Conservation (phyloP, 208 protist species). For the Ichthyophonus hoferi region DNA sequence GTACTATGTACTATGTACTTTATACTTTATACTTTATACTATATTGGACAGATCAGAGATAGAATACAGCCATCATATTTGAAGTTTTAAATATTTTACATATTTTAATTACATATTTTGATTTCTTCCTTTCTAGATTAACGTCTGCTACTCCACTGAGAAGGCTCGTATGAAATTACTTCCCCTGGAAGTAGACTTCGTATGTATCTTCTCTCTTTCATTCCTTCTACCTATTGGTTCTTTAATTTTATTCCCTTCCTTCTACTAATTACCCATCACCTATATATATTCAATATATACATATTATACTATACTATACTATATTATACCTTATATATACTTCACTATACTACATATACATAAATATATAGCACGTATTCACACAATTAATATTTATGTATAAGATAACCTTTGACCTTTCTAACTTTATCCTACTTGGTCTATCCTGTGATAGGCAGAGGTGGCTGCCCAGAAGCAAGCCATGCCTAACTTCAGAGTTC, state of each 20-base stretch:
- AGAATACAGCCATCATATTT: too few species aligned
- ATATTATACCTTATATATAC: not conserved
- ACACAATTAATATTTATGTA: not conserved
- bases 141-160: not conserved
- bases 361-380: not conserved
- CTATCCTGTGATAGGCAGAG: not conserved
- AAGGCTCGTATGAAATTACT: conserved; percentile 20
- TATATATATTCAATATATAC: not conserved
- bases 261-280: not conserved
- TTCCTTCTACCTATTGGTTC: not conserved
- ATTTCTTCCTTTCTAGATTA: not conserved
- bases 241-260: not conserved
- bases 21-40: too few species aligned
- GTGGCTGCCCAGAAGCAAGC: conserved; percentile 1
- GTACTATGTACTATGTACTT: too few species aligned
- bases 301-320: not conserved
- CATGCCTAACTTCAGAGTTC: conserved; percentile 5
- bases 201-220: not conserved
- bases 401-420: not conserved
- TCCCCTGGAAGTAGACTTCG: conserved; percentile 1
- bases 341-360: not conserved
- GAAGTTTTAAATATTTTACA: too few species aligned
- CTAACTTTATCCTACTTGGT: not conserved
- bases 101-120: too few species aligned
- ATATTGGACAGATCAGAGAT: too few species aligned